Conservation (phyloP, 2,329 filamentous ascomycete species). For the Diaporthe australafricana region DNA sequence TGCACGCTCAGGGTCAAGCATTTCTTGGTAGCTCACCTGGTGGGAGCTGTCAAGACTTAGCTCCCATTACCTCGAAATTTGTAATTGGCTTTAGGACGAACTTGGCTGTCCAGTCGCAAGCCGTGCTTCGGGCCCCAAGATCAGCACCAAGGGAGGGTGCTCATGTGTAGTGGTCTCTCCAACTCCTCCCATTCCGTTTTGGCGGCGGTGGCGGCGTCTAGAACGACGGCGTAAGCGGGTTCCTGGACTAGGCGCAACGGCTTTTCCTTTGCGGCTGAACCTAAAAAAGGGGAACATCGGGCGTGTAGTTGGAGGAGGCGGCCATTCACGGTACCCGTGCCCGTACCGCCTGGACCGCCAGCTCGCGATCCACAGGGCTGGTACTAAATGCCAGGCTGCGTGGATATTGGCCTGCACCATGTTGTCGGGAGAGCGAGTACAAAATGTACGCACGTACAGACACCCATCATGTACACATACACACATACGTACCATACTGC, state of each 20-base stretch:
- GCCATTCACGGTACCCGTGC: background rate
- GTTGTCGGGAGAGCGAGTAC: background rate
- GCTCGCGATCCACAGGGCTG: slow-evolving; percentile 17
- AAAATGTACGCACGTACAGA: background rate
- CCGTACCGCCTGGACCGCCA: background rate
- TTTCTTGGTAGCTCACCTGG: slow-evolving; percentile 16
- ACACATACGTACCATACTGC: background rate
- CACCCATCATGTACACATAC: background rate
- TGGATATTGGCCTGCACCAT: background rate
- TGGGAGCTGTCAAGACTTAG: slow-evolving; percentile 27
- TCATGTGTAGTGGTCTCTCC: background rate
- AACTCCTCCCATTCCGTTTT: background rate
- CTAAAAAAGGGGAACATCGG: slow-evolving; percentile 12
- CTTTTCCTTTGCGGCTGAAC: slow-evolving; percentile 28
- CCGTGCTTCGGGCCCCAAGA: slow-evolving; percentile 9
- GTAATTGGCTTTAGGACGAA: slow-evolving; percentile 19
- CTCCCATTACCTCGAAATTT: slow-evolving; percentile 27
- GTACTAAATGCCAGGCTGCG: background rate
- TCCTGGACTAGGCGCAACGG: slow-evolving; percentile 28
- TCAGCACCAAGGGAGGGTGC: slow-evolving; percentile 13
- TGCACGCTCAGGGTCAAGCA: slow-evolving; percentile 27
- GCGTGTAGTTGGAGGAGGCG: background rate
- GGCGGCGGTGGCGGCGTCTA: slow-evolving; percentile 4
- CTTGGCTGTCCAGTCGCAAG: slow-evolving; percentile 28
- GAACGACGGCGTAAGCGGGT: slow-evolving; percentile 4